Evolutionary conservation across 2,329 filamentous ascomycete species (phyloP).

Genomic region (Fusarium sp.): DNA sequence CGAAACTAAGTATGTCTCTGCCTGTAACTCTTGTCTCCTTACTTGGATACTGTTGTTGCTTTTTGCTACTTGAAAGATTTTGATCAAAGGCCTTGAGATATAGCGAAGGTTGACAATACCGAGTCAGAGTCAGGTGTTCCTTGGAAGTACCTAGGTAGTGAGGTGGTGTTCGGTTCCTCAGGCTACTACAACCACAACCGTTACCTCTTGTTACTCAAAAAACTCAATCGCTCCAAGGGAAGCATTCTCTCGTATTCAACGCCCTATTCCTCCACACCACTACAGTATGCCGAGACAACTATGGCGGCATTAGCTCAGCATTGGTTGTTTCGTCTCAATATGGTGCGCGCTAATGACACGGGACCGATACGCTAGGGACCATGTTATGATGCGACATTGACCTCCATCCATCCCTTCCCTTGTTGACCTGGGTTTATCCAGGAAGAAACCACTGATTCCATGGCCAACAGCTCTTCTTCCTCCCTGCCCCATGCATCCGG

Average conservation of each 20-base stretch:
- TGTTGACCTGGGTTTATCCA: conserved; percentile 4
- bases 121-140: no score
- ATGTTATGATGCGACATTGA: conserved; percentile 3
- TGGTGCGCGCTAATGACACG: conserved; percentile 27
- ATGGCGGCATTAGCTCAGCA: conserved; percentile 18
- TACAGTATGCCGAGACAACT: conserved; percentile 12
- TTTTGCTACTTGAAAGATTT: neutral
- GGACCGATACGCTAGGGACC: conserved; percentile 27
- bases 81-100: neutral
- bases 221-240: conserved; percentile 18
- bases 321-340: conserved; percentile 22
- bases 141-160: neutral
- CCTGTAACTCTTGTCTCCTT: neutral
- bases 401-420: conserved; percentile 11
- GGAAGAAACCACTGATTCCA: conserved; percentile 15
- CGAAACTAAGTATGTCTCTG: neutral
- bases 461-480: neutral
- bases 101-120: no score
- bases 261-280: conserved; percentile 30
- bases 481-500: neutral
- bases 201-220: neutral
- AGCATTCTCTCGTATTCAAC: conserved; percentile 42
- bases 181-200: neutral
- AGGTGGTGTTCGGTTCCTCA: conserved; percentile 14
- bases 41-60: neutral